These are phyloP conservation scores for Amanita pseudoporphyria DNA, from an alignment of 768 basidiomycete species.

Conservation along the genomic window DNA sequence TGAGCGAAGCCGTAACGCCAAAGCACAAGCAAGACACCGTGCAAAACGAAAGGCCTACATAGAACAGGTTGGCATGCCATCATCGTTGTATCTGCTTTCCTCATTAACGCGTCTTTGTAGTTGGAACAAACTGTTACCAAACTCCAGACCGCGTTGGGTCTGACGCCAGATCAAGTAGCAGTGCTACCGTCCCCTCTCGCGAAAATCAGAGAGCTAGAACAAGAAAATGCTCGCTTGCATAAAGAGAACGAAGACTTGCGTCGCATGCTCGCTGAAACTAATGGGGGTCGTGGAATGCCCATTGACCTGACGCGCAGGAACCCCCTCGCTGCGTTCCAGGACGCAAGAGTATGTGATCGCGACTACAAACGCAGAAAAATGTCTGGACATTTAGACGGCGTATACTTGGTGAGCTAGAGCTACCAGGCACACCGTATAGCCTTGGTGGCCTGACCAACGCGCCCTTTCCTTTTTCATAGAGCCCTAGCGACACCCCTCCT, in stretches of 20 bases:
- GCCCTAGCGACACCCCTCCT: conserved; percentile 37
- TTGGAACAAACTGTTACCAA: conserved; percentile 82
- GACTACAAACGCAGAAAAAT: conserved; percentile 57
- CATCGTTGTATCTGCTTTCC: background rate
- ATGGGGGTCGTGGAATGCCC: conserved; percentile 23
- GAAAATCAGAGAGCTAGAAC: conserved; percentile 76
- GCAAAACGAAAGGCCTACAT: conserved; percentile 92
- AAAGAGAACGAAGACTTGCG: conserved; percentile 70
- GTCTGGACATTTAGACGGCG: conserved; percentile 36
- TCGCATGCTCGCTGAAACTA: conserved; percentile 47
- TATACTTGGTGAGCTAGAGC: conserved; percentile 38
- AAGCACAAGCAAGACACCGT: conserved; percentile 83
- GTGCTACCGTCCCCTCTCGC: conserved; percentile 62
- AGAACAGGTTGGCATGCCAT: conserved; percentile 51
- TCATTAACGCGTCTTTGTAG: conserved; percentile 27
- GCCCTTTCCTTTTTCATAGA: conserved; percentile 20
- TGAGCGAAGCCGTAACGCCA: conserved; percentile 80
- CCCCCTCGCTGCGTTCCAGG: conserved; percentile 36
- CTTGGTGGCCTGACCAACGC: background rate
- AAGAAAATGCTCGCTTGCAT: conserved; percentile 62
- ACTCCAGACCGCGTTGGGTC: conserved; percentile 65
- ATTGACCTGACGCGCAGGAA: conserved; percentile 39
- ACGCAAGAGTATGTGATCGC: conserved; percentile 41
- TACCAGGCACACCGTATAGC: background rate
- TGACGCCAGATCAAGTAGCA: conserved; percentile 66